Evolutionary conservation across 345 rosid species (phyloP), one percentile per base, ranked within the genome.

Genomic region (Eucalyptus marginata): DNA sequence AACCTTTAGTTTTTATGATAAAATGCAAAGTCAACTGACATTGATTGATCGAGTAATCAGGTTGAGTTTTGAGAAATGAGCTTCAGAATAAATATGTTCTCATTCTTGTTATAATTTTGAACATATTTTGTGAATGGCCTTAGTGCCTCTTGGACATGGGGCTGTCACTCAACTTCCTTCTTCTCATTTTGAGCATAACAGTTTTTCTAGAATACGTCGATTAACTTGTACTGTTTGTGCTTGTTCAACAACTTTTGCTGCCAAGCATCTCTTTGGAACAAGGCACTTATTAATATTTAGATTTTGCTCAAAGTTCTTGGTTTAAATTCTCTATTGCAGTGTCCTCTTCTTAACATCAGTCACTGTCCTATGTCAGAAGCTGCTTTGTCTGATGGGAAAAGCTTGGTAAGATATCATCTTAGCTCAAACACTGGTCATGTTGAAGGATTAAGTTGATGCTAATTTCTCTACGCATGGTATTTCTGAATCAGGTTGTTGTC

Each of bases 361-460:
- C 95, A 95, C 92, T 97, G 99, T 90, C 98, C 99, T 89, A 93
- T 97, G 86, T 95, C 99, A 79, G 98, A 97, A 94, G 92, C 95
- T 92, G 90, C 89, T 88, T 92, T 92, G 89, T 89, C 95, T 87
- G 91, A 90, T 29, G 95, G 95, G 76, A 97, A 94, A 91, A 93
- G 94, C 94, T 91, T 97, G 98, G 99, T 96, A 93, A 89, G 92
- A 86, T 40, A 76, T 76, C 83, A 76, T 36, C 2, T 86, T n/a
- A n/a, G 43, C 47, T 86, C 87, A 49, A 31, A 86, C 44, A 50
- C 62, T 50, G 87, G 58, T 86, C 43, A 50, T 16, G 29, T 36
- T 76, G 83, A 40, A 40, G 27, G 8, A 76, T 36, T 40, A 40
- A 36, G 47, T 40, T 36, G 47, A 76, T 76, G 27, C 47, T 76